Percentiles rank a stretch among this genome's conserved stretches.
Conservation (phyloP, 805 yeast genomes). For the Zygoascus tannicola region DNA sequence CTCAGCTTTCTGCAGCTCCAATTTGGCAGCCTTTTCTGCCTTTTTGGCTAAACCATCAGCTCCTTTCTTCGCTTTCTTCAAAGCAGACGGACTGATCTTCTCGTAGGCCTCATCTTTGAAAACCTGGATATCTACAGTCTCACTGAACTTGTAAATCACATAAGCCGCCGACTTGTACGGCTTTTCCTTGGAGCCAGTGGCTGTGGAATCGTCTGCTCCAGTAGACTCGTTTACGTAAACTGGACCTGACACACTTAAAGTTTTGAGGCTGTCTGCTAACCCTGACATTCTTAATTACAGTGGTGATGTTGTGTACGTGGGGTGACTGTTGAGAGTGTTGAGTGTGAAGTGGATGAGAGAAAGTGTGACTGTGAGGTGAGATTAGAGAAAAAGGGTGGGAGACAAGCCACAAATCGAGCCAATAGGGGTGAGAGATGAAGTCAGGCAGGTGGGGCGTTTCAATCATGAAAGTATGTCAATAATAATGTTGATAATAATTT, state of each 20-base stretch:
- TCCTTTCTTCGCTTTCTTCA: conserved; percentile 94
- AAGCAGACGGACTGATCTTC: conserved; percentile 80
- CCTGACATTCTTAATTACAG: conserved; percentile 14
- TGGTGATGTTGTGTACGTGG: conserved; percentile 12
- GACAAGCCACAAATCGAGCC: too few species aligned
- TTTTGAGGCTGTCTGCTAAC: too few species aligned
- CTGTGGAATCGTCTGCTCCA: conserved; percentile 55
- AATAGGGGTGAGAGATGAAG: too few species aligned
- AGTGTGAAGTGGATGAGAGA: too few species aligned
- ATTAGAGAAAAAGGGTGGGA: too few species aligned
- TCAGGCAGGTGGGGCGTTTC: too few species aligned
- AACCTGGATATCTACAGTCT: conserved; percentile 35
- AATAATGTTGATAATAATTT: too few species aligned
- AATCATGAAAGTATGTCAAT: too few species aligned
- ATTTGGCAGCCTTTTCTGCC: conserved; percentile 51
- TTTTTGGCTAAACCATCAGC: conserved; percentile 85
- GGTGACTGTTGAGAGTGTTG: too few species aligned
- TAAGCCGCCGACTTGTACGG: conserved; percentile 82
- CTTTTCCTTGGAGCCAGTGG: conserved; percentile 51
- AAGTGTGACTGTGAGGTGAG: too few species aligned
- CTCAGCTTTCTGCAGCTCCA: conserved; percentile 43
- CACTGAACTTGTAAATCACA: conserved; percentile 45
- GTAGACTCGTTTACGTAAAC: conserved; percentile 60
- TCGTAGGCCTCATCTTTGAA: conserved; percentile 57
- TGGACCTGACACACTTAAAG: too few species aligned